A percentile compares a stretch with the other conserved stretches of the same genome.
Conservation (phyloP, 1,139 yeast species). For the Debaryomyces singareniensis region DNA sequence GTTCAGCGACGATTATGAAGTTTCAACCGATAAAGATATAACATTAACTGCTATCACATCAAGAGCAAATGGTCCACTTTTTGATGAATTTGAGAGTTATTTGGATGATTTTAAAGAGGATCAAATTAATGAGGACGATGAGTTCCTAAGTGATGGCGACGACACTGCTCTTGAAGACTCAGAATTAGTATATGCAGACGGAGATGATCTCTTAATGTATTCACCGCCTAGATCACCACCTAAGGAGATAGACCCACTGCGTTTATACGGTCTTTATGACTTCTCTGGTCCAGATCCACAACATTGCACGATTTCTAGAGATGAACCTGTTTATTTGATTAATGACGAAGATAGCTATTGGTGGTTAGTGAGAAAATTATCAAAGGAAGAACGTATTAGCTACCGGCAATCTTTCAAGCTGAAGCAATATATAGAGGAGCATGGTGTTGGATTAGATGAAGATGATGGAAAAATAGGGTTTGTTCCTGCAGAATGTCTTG, state of each 20-base stretch:
- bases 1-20: neutral
- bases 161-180: too few species aligned
- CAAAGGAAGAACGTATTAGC: constrained; percentile 27
- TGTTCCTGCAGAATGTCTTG: constrained; percentile 94
- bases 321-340: constrained; percentile 75
- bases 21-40: neutral
- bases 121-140: neutral
- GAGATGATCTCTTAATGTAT: constrained; percentile 10
- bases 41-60: neutral
- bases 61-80: neutral
- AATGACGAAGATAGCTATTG: constrained; percentile 92
- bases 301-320: constrained; percentile 74
- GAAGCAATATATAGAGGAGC: constrained; percentile 8
- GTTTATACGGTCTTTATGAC: constrained; percentile 79
- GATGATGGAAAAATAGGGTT: constrained; percentile 75
- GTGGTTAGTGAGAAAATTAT: constrained; percentile 83
- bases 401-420: constrained; percentile 1
- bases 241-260: constrained; percentile 75
- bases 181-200: constrained; percentile 7
- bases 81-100: neutral
- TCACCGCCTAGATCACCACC: constrained; percentile 80
- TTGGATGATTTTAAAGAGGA: constrained; percentile 1
- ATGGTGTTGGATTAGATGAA: constrained; percentile 22
- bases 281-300: constrained; percentile 92
- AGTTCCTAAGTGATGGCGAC: constrained; percentile 1